A percentile compares a stretch with the other conserved stretches of the same genome.
Conservation (phyloP, 2,329 filamentous ascomycete genomes). For the Penicillium paneum region DNA sequence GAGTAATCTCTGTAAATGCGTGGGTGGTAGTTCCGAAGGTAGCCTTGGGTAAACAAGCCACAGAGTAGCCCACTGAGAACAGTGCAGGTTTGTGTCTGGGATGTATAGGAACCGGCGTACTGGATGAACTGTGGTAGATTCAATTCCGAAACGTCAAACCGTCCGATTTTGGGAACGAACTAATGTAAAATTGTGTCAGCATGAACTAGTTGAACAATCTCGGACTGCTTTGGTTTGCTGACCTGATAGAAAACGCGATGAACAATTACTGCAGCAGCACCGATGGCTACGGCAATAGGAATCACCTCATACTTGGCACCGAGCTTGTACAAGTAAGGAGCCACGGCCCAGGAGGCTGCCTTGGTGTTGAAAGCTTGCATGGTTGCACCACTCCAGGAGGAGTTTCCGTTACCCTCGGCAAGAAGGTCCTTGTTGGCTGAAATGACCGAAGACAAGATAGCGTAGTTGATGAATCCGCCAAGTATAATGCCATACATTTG, state of each 20-base stretch:
- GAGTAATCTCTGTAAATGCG: conserved; percentile 54
- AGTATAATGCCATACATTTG: conserved; percentile 57
- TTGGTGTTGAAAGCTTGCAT: conserved; percentile 45
- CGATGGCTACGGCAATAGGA: conserved; percentile 51
- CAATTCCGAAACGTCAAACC: conserved; percentile 45
- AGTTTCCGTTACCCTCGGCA: conserved; percentile 46
- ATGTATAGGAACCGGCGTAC: conserved; percentile 51
- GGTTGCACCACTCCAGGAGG: conserved; percentile 53
- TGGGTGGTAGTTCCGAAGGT: conserved; percentile 53
- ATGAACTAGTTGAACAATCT: neutral
- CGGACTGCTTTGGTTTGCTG: neutral
- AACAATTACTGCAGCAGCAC: conserved; percentile 23
- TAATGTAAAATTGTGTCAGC: conserved; percentile 16
- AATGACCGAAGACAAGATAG: conserved; percentile 56
- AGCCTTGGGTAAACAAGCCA: conserved; percentile 53
- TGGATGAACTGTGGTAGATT: conserved; percentile 56
- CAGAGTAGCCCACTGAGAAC: conserved; percentile 44
- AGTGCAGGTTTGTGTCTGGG: conserved; percentile 56
- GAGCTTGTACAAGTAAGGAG: conserved; percentile 52
- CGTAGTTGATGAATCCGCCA: conserved; percentile 55
- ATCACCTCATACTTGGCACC: conserved; percentile 47
- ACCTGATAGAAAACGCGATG: conserved; percentile 15
- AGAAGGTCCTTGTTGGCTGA: conserved; percentile 49
- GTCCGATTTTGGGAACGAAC: conserved; percentile 49
- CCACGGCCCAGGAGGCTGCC: conserved; percentile 46